phyloP scores from a whole-genome alignment of 352 stramenopile species.

The Globisporangium nagaii region DNA sequence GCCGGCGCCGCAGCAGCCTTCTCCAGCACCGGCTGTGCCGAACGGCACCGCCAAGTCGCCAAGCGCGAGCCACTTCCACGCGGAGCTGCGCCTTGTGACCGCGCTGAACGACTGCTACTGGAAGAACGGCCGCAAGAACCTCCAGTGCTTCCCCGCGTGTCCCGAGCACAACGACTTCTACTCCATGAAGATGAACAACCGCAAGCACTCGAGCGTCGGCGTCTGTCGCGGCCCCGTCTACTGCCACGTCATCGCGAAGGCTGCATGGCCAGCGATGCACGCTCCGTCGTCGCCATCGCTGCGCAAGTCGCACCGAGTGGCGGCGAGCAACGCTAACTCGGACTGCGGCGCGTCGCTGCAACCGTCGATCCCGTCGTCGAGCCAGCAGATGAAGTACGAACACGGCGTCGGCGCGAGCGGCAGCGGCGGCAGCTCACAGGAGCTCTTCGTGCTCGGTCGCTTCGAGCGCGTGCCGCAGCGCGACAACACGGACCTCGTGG shows the following conservation, averaged over 20 bases:
- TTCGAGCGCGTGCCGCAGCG: conserved; percentile 77
- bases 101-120: conserved; percentile 75
- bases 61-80: background rate
- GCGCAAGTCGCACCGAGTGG: background rate
- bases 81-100: conserved; percentile 40
- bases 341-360: background rate
- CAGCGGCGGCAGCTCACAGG: conserved; percentile 33
- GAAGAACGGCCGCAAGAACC: conserved; percentile 88
- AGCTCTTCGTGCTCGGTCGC: conserved; percentile 70
- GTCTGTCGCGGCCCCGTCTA: conserved; percentile 80
- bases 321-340: background rate
- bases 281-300: background rate
- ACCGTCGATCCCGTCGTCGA: conserved; percentile 2
- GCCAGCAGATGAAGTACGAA: conserved; percentile 66
- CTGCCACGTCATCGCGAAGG: conserved; percentile 55
- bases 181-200: conserved; percentile 88
- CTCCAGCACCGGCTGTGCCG: background rate
- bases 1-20: background rate
- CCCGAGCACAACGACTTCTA: conserved; percentile 87
- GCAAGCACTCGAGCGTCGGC: conserved; percentile 79
- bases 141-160: conserved; percentile 86
- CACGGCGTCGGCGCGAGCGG: conserved; percentile 28
- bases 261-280: conserved; percentile 12
- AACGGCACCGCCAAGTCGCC: background rate
- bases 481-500: conserved; percentile 39